Percentiles rank a stretch among this genome's conserved stretches.
phyloP scores from a whole-genome alignment of 805 yeast species.

The Lachancea mirantina region DNA sequence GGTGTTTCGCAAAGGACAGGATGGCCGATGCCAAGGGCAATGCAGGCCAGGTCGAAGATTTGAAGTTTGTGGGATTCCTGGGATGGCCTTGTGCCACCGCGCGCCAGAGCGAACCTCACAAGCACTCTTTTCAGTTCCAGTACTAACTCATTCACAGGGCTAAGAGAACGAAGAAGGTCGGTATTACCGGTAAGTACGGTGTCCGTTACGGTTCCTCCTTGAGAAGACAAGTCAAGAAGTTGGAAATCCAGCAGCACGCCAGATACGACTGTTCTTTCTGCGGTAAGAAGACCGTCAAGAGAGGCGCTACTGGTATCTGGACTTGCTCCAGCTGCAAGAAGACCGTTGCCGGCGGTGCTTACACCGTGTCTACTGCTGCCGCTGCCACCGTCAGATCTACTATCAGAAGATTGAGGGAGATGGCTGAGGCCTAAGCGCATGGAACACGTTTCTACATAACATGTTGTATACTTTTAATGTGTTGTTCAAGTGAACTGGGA shows the following conservation, averaged over 20 bases:
- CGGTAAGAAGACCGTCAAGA: slow-evolving; percentile 97
- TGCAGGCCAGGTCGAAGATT: no score
- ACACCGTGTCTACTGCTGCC: slow-evolving; percentile 98
- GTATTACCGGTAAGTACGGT: slow-evolving; percentile 99
- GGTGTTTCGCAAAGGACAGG: no score
- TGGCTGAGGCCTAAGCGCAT: slow-evolving; percentile 90
- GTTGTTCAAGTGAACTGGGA: slow-evolving; percentile 1
- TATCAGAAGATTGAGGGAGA: slow-evolving; percentile 99
- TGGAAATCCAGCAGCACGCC: slow-evolving; percentile 98
- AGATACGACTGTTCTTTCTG: slow-evolving; percentile 99
- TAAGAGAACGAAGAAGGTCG: slow-evolving; percentile 99
- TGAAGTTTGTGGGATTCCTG: no score
- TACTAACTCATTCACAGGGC: slow-evolving; percentile 52
- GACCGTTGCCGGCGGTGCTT: slow-evolving; percentile 99
- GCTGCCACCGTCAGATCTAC: slow-evolving; percentile 99
- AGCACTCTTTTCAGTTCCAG: no score
- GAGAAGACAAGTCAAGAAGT: slow-evolving; percentile 99
- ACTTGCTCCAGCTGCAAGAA: slow-evolving; percentile 87
- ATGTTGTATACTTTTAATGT: slow-evolving; percentile 4
- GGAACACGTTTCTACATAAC: slow-evolving; percentile 10
- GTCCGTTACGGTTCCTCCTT: slow-evolving; percentile 99
- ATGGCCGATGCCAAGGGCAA: no score
- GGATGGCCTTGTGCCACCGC: background rate
- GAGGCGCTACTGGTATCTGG: slow-evolving; percentile 99
- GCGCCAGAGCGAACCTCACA: background rate